Conservation (phyloP, 768 basidiomycete species). For the Hortiboletus flavorubellus region DNA sequence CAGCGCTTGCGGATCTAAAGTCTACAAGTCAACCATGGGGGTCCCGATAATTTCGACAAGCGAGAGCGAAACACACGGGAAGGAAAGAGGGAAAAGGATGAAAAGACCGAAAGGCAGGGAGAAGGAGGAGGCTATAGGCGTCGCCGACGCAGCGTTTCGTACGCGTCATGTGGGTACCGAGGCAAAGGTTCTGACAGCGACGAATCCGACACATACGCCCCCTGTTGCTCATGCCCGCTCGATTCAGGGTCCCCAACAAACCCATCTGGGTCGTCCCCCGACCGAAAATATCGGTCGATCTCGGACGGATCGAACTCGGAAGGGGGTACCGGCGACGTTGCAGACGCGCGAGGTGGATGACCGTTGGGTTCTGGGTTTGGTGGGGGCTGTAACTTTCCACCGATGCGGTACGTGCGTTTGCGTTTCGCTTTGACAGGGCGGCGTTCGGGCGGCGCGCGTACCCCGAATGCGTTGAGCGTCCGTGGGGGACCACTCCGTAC, state of each 20-base stretch:
- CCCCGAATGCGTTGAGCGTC: constrained; percentile 33
- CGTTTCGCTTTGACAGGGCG: constrained; percentile 69
- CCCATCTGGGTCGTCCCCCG: constrained; percentile 22
- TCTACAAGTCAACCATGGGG: constrained; percentile 12
- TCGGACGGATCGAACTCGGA: constrained; percentile 67
- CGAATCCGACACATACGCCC: background rate
- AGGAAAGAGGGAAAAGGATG: background rate
- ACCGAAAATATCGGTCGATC: constrained; percentile 72
- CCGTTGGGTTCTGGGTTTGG: background rate
- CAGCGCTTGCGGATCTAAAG: constrained; percentile 13
- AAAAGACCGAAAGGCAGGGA: background rate
- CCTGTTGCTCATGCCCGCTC: background rate
- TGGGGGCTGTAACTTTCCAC: constrained; percentile 26
- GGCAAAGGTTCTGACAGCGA: background rate
- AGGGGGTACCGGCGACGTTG: constrained; percentile 36
- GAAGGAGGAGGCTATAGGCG: background rate
- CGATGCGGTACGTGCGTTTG: constrained; percentile 68
- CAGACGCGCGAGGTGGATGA: constrained; percentile 14
- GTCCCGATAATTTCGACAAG: background rate
- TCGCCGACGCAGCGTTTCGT: constrained; percentile 12
- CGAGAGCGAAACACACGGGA: background rate
- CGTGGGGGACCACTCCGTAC: constrained; percentile 84
- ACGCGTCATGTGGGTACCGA: constrained; percentile 2
- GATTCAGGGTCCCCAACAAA: background rate
- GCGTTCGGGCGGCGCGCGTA: constrained; percentile 38